Evolutionary conservation across 2,329 filamentous ascomycete species (phyloP), one percentile per base, ranked within the genome.

Genomic region (Chalaropsis ovoidea): DNA sequence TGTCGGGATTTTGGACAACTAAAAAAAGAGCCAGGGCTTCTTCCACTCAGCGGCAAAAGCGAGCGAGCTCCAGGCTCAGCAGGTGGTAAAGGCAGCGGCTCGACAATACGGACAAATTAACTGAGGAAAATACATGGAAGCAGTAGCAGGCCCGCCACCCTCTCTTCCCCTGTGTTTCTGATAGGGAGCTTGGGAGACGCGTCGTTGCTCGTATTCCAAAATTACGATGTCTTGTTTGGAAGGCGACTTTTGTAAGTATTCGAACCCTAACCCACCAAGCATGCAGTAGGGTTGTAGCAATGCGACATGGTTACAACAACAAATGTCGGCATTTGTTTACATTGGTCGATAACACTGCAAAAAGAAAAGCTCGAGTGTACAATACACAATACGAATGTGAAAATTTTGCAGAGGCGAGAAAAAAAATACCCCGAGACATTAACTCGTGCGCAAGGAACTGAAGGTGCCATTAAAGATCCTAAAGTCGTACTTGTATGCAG

Each of bases 311-410:
- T 31, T 31, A 6, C 31, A 31, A 31, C 31, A 31, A 31, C 31
- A 31, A n/a, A n/a, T n/a, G n/a, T n/a, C n/a, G n/a, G n/a, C n/a
- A n/a, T 56, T 15, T 56, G 52, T 31, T 17, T 56, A 31, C 13
- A 35, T 35, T 35, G 52, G 31, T 31, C 52, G 15, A 56, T 56
- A 31, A 7, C n/a, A 31, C 15, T 8, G 8, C 17, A 58, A 58
- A 56, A 58, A n/a, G 24, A 35, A 58, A 58, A n/a, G 2, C 8
- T 58, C n/a, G 13, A 4, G 3, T 15, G 27, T 10, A 52, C n/a
- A 27, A 52, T 52, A 52, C n/a, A 52, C n/a, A 27, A 52, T 52
- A 52, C 47, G 47, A 52, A 27, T 8, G 27, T 58, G 54, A 58
- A 58, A 58, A 58, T 58, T 8, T 17, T 58, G 27, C 54, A 58